Evolutionary conservation across 2,329 filamentous ascomycete species (phyloP), one percentile per base, ranked within the genome.

Genomic region (Xylaria sp.): DNA sequence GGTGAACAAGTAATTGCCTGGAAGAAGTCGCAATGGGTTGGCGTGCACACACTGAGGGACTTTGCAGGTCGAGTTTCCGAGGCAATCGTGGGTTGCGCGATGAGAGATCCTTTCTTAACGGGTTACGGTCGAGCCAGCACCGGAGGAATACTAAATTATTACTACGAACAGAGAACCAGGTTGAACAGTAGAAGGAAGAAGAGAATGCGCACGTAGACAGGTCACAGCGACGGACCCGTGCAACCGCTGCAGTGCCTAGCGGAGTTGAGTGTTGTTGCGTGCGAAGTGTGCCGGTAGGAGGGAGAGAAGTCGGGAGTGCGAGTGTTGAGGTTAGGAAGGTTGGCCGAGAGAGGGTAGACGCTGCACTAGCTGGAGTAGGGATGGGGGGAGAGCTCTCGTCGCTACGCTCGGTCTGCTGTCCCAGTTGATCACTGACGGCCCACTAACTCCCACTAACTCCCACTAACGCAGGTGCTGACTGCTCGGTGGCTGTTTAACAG

Each of bases 171-270:
- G 65, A 64, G 63, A 67, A 70, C 54, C 52, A 65, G 62, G 28
- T 31, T 31, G 28, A 31, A 69, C 67, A 65, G 33, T 40, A 63
- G 64, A 56, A 66, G 58, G 51, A 43, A 60, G 60, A 65, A 67
- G 56, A 33, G 51, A 66, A 63, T 19, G 50, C 38, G 40, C 49
- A 60, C 47, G 45, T 51, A 55, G n/a, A 60, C 67, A 67, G 65
- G 60, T 45, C 67, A 69, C 70, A 62, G 67, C 69, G 67, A 62
- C 67, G 67, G 58, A 70, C 62, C 62, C 70, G 68, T 70, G 67
- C 66, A 67, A 72, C 71, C 68, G 69, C 63, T 62, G 66, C 69
- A 52, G 54, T 53, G 58, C 62, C 66, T 62, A 58, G 62, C 57
- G 49, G 62, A 56, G 53, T 43, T 31, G 28, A 5, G 28, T 31